These are phyloP conservation scores for Oemleria cerasiformis DNA, from an alignment of 306 rosid genomes.

Conservation along the genomic window DNA sequence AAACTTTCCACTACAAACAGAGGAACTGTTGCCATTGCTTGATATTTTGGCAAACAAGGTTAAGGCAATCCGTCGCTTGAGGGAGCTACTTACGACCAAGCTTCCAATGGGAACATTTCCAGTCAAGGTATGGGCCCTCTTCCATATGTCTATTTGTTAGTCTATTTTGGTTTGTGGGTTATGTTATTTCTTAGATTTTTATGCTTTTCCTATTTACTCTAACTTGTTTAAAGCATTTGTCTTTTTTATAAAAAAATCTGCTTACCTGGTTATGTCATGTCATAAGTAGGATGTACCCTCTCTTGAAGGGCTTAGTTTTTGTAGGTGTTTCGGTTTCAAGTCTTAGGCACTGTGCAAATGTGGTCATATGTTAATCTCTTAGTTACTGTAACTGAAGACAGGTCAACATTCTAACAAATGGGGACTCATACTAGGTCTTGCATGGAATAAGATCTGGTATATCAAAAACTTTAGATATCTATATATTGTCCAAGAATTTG, in stretches of 20 bases:
- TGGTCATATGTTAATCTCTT: background rate
- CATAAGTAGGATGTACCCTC: background rate
- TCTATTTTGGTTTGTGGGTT: slow-evolving; percentile 1
- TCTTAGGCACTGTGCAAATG: background rate
- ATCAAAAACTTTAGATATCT: background rate
- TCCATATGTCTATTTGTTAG: slow-evolving; percentile 1
- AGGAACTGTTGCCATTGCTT: slow-evolving; percentile 88
- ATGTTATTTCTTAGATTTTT: background rate
- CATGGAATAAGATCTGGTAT: background rate
- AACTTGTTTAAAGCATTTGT: background rate
- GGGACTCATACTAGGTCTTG: background rate
- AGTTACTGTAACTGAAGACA: background rate
- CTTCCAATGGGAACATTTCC: slow-evolving; percentile 98
- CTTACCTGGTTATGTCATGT: background rate
- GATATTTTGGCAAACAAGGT: slow-evolving; percentile 96
- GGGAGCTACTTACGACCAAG: slow-evolving; percentile 95
- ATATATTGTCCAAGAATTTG: background rate
- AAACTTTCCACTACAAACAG: slow-evolving; percentile 75
- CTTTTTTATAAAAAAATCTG: background rate
- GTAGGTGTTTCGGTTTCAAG: background rate
- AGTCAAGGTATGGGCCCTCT: slow-evolving; percentile 73
- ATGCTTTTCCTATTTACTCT: background rate
- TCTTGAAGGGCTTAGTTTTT: background rate
- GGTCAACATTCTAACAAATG: background rate
- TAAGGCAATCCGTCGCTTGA: slow-evolving; percentile 94